phyloP scores from a whole-genome alignment of 805 yeast genomes.

The Pichia sporocuriosa region DNA sequence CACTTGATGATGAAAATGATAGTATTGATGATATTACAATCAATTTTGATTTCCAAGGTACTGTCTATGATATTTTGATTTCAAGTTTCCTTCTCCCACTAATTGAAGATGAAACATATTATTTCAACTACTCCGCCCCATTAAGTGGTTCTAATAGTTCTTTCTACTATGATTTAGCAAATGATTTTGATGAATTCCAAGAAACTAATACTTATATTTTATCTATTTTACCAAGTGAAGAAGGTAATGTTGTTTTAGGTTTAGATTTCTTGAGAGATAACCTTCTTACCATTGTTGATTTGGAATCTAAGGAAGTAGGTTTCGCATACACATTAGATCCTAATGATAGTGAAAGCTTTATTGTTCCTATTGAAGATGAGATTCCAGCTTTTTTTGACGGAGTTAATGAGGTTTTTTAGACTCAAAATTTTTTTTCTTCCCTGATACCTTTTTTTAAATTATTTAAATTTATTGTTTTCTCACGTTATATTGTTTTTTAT shows the following conservation, averaged over 20 bases:
- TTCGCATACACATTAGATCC: not conserved
- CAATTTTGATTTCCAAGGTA: constrained; percentile 47
- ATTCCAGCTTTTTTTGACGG: not conserved
- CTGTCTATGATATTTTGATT: constrained; percentile 41
- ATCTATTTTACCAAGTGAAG: constrained; percentile 11
- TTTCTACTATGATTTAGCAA: constrained; percentile 1
- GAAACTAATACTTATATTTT: constrained; percentile 2
- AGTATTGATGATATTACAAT: constrained; percentile 13
- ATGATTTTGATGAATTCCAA: not conserved
- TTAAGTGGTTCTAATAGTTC: constrained; percentile 4
- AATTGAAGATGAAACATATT: constrained; percentile 5
- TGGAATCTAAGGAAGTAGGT: constrained; percentile 10
- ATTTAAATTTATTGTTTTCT: too few species aligned
- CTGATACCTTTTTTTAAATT: not conserved
- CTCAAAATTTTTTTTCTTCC: too few species aligned
- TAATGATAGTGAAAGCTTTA: not conserved
- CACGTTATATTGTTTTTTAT: too few species aligned
- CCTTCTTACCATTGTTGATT: not conserved
- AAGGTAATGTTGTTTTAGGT: constrained; percentile 10
- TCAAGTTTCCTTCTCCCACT: constrained; percentile 5
- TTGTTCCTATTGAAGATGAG: not conserved
- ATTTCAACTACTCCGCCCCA: constrained; percentile 3
- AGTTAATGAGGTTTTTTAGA: too few species aligned
- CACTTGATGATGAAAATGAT: not conserved
- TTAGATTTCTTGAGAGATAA: constrained; percentile 7